Evolutionary conservation across 768 basidiomycete genomes (phyloP), one percentile per base, ranked within the genome.

Genomic region (Austroboletus festivus): DNA sequence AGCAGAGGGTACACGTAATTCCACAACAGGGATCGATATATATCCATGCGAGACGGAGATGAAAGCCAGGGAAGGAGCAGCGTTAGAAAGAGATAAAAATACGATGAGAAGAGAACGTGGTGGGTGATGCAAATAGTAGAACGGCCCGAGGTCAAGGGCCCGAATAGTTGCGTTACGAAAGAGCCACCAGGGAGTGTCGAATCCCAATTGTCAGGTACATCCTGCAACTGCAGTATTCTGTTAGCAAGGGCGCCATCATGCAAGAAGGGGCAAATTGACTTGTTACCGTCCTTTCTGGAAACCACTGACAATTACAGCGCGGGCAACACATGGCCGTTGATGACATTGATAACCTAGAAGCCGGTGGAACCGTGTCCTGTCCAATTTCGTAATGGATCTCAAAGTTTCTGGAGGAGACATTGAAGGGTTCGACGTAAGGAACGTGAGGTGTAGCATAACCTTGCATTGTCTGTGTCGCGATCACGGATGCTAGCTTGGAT

Each of bases 11-110:
- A 64, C 65, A 64, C 53, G 49, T 67, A 64, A 57, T 64, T 62
- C 65, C 65, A 64, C 63, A 64, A 64, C 63, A 61, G 38, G 45
- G 47, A 45, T 53, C 44, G 55, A 57, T 57, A 28, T n/a, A n/a
- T 33, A 33, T 33, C 31, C 4, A 15, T 13, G 52, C 57, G 31
- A 38, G 56, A 47, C 28, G 20, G 48, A 55, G 46, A 51, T 43
- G 51, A 46, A 62, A 47, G 26, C 60, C 42, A 35, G 31, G 47
- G 38, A 62, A 44, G 19, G 50, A 50, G 52, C 20, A 39, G 46
- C 23, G 37, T 41, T 33, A 33, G 31, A 33, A 15, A 33, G 31
- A 4, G 31, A 33, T 15, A 10, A 15, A 33, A 33, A 33, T 33
- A 15, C 26, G 26, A 11, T 6, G 9, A 33, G 12, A 33, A 33